Conservation (phyloP, 1,139 yeast genomes). For the Scheffersomyces stambukii region DNA sequence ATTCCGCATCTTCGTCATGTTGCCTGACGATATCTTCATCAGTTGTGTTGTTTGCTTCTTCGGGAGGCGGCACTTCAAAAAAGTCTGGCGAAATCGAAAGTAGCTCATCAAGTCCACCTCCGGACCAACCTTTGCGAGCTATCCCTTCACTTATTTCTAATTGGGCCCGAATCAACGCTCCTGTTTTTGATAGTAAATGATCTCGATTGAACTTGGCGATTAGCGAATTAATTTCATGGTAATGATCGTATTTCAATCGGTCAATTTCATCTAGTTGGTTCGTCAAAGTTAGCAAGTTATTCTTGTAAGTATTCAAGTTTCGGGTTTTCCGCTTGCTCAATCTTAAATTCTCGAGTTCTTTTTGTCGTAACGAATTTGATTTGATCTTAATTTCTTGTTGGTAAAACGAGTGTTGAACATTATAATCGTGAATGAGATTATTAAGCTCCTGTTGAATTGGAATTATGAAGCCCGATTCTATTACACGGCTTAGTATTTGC, state of each 20-base stretch:
- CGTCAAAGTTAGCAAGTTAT: constrained; percentile 63
- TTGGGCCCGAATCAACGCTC: constrained; percentile 71
- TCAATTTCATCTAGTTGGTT: constrained; percentile 77
- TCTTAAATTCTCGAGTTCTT: constrained; percentile 54
- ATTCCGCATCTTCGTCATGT: constrained; percentile 5
- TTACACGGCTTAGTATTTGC: constrained; percentile 58
- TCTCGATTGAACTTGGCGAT: constrained; percentile 38
- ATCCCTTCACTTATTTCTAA: constrained; percentile 77
- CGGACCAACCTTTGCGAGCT: constrained; percentile 83
- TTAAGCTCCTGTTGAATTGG: constrained; percentile 47
- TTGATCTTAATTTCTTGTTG: constrained; percentile 49
- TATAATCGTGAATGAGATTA: constrained; percentile 34
- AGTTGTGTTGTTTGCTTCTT: constrained; percentile 6
- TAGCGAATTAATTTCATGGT: constrained; percentile 59
- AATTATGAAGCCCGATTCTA: constrained; percentile 50
- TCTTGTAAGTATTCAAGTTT: constrained; percentile 61
- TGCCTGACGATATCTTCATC: constrained; percentile 7
- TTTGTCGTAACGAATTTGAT: constrained; percentile 46
- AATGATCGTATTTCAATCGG: constrained; percentile 68
- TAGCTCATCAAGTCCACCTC: constrained; percentile 76
- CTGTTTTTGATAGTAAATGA: constrained; percentile 50
- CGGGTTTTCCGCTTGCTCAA: constrained; percentile 54
- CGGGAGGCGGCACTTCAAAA: constrained; percentile 25
- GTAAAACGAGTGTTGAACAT: constrained; percentile 48
- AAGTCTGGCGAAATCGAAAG: constrained; percentile 53